Conservation (phyloP, 176 grass and related monocot genomes). For the Rhipidocladum racemiflorum region DNA sequence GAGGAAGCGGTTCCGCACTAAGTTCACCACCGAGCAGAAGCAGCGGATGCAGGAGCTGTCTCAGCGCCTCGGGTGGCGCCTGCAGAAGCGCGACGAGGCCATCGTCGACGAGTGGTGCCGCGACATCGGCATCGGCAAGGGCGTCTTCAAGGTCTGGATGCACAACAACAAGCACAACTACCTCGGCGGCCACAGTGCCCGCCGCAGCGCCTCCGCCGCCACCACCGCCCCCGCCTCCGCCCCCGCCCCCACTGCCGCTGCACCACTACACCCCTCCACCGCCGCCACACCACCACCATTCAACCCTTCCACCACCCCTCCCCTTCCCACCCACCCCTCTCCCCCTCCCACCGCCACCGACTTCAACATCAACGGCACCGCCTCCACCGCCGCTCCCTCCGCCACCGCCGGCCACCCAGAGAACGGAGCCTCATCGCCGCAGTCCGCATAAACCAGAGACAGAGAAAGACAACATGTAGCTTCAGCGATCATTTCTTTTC, state of each 20-base stretch:
- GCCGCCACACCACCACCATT: background rate
- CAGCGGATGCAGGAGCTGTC: constrained; percentile 95
- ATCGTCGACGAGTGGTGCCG: constrained; percentile 86
- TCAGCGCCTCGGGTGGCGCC: constrained; percentile 83
- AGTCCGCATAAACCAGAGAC: constrained; percentile 39
- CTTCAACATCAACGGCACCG: constrained; percentile 50
- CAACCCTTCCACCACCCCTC: constrained; percentile 13
- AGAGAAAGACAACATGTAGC: constrained; percentile 32
- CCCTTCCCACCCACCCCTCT: constrained; percentile 16
- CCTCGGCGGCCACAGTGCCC: constrained; percentile 61
- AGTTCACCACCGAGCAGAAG: constrained; percentile 92
- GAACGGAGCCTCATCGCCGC: constrained; percentile 41
- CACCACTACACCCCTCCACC: background rate
- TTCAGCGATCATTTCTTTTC: constrained; percentile 45
- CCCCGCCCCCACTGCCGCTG: background rate
- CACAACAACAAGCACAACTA: constrained; percentile 99
- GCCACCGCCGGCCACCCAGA: constrained; percentile 3
- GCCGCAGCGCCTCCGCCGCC: constrained; percentile 32
- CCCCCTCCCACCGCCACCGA: constrained; percentile 14
- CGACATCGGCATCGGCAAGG: constrained; percentile 84
- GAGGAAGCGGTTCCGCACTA: constrained; percentile 90
- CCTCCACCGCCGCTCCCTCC: background rate
- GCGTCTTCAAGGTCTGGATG: constrained; percentile 99
- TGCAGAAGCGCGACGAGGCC: constrained; percentile 91
- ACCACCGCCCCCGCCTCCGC: constrained; percentile 25